Base-by-base conservation (phyloP, 148 eudicot genomes). In the Diospyros lotus region DNA sequence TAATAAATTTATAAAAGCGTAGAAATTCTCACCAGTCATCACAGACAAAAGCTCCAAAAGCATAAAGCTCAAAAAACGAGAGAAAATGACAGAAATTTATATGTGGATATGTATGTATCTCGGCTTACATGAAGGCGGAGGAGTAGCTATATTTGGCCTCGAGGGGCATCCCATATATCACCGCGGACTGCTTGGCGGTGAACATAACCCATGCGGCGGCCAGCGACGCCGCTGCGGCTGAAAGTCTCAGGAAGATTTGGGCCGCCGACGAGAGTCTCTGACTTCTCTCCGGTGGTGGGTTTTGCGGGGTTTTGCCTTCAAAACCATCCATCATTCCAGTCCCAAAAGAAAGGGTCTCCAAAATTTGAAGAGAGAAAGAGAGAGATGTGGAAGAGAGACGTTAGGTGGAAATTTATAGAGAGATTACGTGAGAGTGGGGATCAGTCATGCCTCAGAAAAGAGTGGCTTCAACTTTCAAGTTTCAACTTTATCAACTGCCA, bases 121-220 rank as follows among this genome's bases (percentile, higher is more conserved):
- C 40, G 48, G 40, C n/a, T 73, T 88, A 89, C 97, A 73, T 88
- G 87, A 84, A 85, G 64, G 94, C 89, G 15, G 92, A 65, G 64
- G 85, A 74, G 71, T 89, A 86, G 84, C 80, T 80, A 75, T 89
- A 92, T 15, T 80, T 79, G 14, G 94, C 92, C 15, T 83, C 89
- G 63, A 87, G 51, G 12, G 10, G 41, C 42, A 79, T 70, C 58
- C 89, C 89, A 61, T 55, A 88, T 2, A 92, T 75, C 5, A 70
- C 55, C 1, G 80, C 69, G 1, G 82, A 68, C 71, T 89, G 87
- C 40, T 84, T 83, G 61, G 43, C 74, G 58, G 92, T 86, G 82
- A 89, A 9, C 55, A 65, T 81, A 3, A 88, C 46, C 13, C 74
- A 86, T 1, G 90, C 75, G 43, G 94, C 90, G 52, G 81, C 83